Evolutionary conservation across 2,329 filamentous ascomycete genomes (phyloP), one percentile per base, ranked within the genome.

Genomic region (Cytospora piceae): DNA sequence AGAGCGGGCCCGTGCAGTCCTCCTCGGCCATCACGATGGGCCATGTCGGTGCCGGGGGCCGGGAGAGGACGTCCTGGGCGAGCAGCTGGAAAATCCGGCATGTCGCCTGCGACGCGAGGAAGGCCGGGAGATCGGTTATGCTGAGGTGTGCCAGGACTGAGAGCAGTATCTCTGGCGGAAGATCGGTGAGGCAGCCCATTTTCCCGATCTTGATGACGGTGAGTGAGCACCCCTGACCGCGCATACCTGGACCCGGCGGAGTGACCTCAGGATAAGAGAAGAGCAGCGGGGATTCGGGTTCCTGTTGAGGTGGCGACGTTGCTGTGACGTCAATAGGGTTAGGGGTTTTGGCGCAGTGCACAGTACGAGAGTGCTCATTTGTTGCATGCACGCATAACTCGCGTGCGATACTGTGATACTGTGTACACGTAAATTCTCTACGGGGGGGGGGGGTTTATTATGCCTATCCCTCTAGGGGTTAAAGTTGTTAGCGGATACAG

Each of bases 121-220:
- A 56, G 60, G 37, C 56, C 11, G 52, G 37, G 37, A 62, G 52
- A 24, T 56, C 27, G 37, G 56, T 34, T 4, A n/a, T 37, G 60
- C 52, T 37, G 27, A 62, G 60, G 52, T 62, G 60, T 24, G 39
- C 34, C n/a, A 62, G 60, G 6, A 62, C 8, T 37, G 46, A 37
- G 52, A 56, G 20, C 5, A 53, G n/a, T 1, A 42, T 27, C 11
- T 62, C 60, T n/a, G 37, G 20, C 1, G 60, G 60, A 1, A 62
- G 52, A 2, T 62, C 37, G 6, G 42, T 24, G 6, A 62, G 46
- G 15, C 37, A n/a, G 1, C 7, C 37, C 60, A 62, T 62, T 0
- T 7, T 9, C 39, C 14, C 24, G n/a, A 54, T 49, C 3, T 14
- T 37, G 34, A 49, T 49, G 22, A 49, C n/a, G 20, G 14, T n/a